Conservation (phyloP, 352 stramenopile species). For the Lagenidium giganteum region DNA sequence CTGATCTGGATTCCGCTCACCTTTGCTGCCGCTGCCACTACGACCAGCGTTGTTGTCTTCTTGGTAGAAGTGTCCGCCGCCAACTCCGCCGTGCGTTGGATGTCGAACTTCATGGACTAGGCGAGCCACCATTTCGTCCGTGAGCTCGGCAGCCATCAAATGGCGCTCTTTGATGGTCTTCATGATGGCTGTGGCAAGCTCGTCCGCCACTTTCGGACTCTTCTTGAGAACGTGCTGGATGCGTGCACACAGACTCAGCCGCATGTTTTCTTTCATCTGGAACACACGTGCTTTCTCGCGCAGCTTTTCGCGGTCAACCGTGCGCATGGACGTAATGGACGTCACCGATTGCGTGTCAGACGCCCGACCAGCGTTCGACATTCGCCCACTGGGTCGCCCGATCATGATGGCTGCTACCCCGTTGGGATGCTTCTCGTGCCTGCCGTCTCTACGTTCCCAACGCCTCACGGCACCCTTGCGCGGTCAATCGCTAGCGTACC, state of each 20-base stretch:
- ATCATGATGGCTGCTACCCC: no score
- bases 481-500: no score
- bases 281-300: conserved; percentile 44
- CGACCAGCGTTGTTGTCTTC: no score
- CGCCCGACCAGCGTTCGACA: conserved; percentile 14
- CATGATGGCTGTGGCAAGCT: conserved; percentile 38
- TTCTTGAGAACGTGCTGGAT: conserved; percentile 60
- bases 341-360: conserved; percentile 23
- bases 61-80: no score
- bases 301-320: conserved; percentile 44
- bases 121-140: conserved; percentile 21
- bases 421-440: no score
- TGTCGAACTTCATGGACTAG: conserved; percentile 38
- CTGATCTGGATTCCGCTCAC: no score
- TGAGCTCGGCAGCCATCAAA: conserved; percentile 17
- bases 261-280: conserved; percentile 58
- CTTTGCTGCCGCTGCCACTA: no score
- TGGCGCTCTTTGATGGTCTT: conserved; percentile 31
- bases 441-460: no score
- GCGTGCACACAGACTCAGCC: conserved; percentile 47
- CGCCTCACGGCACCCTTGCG: no score
- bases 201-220: conserved; percentile 34
- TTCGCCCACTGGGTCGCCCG: conserved; percentile 18
- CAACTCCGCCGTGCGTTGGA: no score
- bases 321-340: conserved; percentile 25